A percentile compares a stretch with the other conserved stretches of the same genome.
phyloP scores from a whole-genome alignment of 106 monocot species.

The Dioscorea zingiberensis region DNA sequence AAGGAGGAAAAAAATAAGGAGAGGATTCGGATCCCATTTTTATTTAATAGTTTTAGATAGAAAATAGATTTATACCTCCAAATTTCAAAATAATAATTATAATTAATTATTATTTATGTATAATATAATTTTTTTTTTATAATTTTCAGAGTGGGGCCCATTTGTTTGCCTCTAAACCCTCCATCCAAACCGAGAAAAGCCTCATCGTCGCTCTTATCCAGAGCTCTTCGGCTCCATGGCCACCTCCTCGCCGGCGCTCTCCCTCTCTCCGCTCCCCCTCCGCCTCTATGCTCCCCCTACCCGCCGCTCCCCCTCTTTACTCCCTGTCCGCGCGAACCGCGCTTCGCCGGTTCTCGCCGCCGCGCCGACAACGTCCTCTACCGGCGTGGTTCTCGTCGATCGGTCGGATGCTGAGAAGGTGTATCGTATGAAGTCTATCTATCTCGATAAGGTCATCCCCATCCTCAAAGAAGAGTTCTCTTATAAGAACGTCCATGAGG shows the following conservation, averaged over 20 bases:
- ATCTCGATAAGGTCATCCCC: conserved; percentile 64
- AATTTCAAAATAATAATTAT: too few species aligned
- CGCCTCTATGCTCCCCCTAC: not conserved
- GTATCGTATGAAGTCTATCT: conserved; percentile 58
- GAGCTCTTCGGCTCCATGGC: not conserved
- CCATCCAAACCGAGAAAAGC: too few species aligned
- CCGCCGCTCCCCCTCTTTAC: not conserved
- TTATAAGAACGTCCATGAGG: conserved; percentile 89
- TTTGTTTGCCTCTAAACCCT: too few species aligned
- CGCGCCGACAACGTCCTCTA: conserved; percentile 24
- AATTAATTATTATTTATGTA: too few species aligned
- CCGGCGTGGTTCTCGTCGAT: conserved; percentile 69
- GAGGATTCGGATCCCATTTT: too few species aligned
- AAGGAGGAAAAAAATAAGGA: too few species aligned
- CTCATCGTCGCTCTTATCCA: too few species aligned
- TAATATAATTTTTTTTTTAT: too few species aligned
- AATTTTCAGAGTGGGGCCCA: too few species aligned
- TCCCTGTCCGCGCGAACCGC: not conserved
- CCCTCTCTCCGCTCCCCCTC: not conserved
- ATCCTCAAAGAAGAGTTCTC: conserved; percentile 68
- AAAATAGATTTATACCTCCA: too few species aligned
- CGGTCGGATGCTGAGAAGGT: conserved; percentile 52
- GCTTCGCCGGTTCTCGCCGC: conserved; percentile 6
- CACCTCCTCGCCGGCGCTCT: not conserved
- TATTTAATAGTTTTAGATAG: too few species aligned